Evolutionary conservation across 2,329 filamentous ascomycete genomes (phyloP).

Genomic region (Pseudocercospora fuligena): DNA sequence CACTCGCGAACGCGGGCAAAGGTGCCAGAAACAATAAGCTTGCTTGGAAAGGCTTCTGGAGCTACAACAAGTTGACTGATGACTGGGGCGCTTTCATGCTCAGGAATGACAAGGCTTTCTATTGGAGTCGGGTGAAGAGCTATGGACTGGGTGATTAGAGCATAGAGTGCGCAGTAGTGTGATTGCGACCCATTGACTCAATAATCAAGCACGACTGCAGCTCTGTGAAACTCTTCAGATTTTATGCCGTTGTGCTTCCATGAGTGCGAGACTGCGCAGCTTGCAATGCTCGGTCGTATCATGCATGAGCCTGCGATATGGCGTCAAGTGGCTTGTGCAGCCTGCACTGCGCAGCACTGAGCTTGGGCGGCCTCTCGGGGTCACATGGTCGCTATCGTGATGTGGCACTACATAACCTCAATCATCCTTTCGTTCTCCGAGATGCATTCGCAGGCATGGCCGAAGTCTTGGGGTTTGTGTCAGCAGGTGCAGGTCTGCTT

Average conservation of each 20-base stretch:
- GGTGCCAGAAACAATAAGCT: conserved; percentile 81
- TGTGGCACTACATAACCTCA: background rate
- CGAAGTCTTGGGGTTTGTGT: conserved; percentile 18
- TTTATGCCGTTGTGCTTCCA: background rate
- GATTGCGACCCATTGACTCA: too few species aligned
- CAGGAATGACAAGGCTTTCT: conserved; percentile 65
- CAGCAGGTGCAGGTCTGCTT: conserved; percentile 21
- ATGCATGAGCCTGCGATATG: background rate
- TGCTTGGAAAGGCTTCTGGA: conserved; percentile 87
- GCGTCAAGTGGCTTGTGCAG: background rate
- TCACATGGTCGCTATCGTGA: background rate
- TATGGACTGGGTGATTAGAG: conserved; percentile 40
- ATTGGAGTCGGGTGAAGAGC: conserved; percentile 66
- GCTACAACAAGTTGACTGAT: conserved; percentile 85
- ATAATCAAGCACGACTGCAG: too few species aligned
- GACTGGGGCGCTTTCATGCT: conserved; percentile 83
- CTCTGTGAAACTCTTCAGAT: background rate
- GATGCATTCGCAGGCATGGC: background rate
- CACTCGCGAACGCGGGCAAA: conserved; percentile 65
- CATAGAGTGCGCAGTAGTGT: background rate
- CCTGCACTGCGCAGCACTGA: background rate
- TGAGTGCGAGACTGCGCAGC: background rate
- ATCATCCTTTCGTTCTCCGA: background rate
- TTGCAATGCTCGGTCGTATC: background rate
- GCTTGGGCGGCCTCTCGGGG: background rate